Evolutionary conservation across 1,284 basidiomycete species (phyloP), one percentile per base, ranked within the genome.

Genomic region (Apiotrichum sp.): DNA sequence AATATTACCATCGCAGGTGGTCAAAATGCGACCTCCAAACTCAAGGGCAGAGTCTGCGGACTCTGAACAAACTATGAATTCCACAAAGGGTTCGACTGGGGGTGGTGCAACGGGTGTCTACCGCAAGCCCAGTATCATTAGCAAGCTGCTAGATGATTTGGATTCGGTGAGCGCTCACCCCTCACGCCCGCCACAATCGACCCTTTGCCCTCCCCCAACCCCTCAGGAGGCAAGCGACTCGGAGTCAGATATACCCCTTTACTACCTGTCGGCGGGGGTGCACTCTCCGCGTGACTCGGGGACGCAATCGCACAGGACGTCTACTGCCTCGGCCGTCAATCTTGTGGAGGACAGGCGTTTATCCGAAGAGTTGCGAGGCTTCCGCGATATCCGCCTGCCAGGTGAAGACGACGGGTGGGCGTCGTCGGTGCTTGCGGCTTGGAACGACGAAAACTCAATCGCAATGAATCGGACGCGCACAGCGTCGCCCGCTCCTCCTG

Each of bases 321-420:
- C 45, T 10, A 9, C 10, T 2, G 45, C 34, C 10, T 47, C 34
- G n/a, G 29, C 29, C 13, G 36, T 48, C 4, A 5, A 39, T 6
- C 47, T 16, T 7, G 3, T 5, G 11, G 52, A 51, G 31, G 16
- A 62, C 29, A 51, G 53, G 39, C 55, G 71, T 6, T 45, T 72
- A 8, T 73, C 70, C 1, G 68, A 66, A 44, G 69, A 73, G 38
- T 44, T 74, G 10, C 53, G 64, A 6, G 65, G 62, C 1, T 74
- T 74, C 58, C 61, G 59, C 6, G 60, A 60, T n/a, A 53, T 69
- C 22, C 52, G 55, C 8, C 51, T 68, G 14, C 52, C 40, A 5
- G 55, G 4, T 4, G 58, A 53, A n/a, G 68, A 65, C 6, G 65
- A 63, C 6, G 61, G 60, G 8, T 74, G 71, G 72, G 66, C 65